phyloP scores from a whole-genome alignment of 352 stramenopile genomes.

The Phytophthora vignae region DNA sequence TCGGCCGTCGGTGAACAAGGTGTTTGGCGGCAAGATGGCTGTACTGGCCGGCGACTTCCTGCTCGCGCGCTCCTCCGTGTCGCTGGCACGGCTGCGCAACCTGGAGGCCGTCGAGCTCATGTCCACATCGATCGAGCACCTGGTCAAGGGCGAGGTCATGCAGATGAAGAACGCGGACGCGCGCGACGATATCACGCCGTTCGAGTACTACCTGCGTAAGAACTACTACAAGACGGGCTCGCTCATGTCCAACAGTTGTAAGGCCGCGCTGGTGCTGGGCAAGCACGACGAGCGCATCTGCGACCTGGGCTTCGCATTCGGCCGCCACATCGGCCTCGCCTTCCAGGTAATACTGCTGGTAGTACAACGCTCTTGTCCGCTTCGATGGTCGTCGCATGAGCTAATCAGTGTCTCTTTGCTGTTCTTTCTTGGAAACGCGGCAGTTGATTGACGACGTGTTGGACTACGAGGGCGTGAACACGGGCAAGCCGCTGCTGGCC shows the following conservation, averaged over 20 bases:
- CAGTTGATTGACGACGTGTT: constrained; percentile 98
- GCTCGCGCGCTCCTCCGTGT: constrained; percentile 96
- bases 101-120: constrained; percentile 97
- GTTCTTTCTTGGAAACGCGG: constrained; percentile 7
- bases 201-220: constrained; percentile 98
- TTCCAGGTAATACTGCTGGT: constrained; percentile 91
- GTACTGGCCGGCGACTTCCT: constrained; percentile 98
- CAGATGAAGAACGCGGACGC: constrained; percentile 95
- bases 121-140: constrained; percentile 98
- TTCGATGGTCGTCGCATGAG: constrained; percentile 24
- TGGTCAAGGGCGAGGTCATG: constrained; percentile 99
- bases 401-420: constrained; percentile 8
- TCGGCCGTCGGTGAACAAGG: constrained; percentile 94
- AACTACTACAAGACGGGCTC: constrained; percentile 99
- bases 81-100: constrained; percentile 94
- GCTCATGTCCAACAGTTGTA: constrained; percentile 98
- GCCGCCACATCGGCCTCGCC: constrained; percentile 97
- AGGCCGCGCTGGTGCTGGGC: constrained; percentile 92
- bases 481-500: constrained; percentile 95
- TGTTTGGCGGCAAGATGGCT: constrained; percentile 99
- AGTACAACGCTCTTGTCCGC: constrained; percentile 5
- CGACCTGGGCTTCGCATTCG: constrained; percentile 95
- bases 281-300: constrained; percentile 88
- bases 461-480: constrained; percentile 96
- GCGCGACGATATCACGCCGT: constrained; percentile 73